Evolutionary conservation across 2,329 filamentous ascomycete species (phyloP), one percentile per base, ranked within the genome.

Genomic region (Cercospora zeae-maydis): DNA sequence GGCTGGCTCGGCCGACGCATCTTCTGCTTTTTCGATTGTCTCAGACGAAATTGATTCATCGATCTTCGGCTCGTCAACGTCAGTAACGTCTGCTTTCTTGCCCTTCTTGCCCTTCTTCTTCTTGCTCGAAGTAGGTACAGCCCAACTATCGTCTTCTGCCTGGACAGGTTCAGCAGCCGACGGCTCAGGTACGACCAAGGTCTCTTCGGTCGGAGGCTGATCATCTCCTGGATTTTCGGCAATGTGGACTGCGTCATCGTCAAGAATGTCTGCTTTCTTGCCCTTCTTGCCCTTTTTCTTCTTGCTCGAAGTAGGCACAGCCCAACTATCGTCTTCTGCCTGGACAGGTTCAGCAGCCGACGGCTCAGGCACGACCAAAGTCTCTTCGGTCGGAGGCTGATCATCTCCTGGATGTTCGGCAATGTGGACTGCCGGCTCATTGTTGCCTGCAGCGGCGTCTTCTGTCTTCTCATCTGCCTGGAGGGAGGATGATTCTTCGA

Each of bases 31-130:
- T 6, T 27, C 42, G 5, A 13, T 27, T 47, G 42, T 27, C 42
- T 47, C 4, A 19, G 13, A 11, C 13, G 42, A 24, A 13, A 19
- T 47, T 10, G 42, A 27, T 47, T 47, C 42, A 27, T 47, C 42
- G 11, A 21, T 19, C 21, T 47, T 47, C 7, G 42, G 42, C 42
- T 47, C 42, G 21, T 24, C 42, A 21, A 47, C n/a, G n/a, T n/a
- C 42, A 21, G 21, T 14, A 27, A 8, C 13, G 42, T 5, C 42
- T 10, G 42, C 21, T 19, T 27, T 47, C 19, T 79, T 82, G 34
- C 71, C 65, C 47, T 27, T 47, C 42, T 79, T 82, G 34, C 71
- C 65, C 47, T 59, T 59, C 63, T 75, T 76, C 69, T 73, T 75
- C 27, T 70, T 68, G 67, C 71, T 74, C 37, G 66, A 71, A 27